Evolutionary conservation across 2,329 filamentous ascomycete genomes (phyloP), one percentile per base, ranked within the genome.

Genomic region (Massarina eburnea): DNA sequence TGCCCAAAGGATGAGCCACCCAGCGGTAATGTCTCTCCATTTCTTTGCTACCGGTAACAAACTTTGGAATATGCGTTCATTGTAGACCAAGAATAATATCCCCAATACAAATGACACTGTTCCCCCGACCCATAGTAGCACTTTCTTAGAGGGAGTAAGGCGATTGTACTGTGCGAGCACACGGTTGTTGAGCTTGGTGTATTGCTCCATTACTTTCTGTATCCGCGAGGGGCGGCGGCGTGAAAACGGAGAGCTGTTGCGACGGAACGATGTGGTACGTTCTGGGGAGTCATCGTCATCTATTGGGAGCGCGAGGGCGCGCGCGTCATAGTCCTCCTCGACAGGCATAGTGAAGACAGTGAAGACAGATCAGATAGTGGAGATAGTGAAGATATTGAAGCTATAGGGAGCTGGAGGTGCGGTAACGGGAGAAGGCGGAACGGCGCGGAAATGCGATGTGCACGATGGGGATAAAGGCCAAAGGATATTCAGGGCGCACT

Each of bases 81-180:
- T 89, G 76, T 89, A 94, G 51, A 92, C 69, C 45, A 95, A 74
- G 66, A 89, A 85, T 4, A 91, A 73, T 42, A 95, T 73, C 21
- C 77, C 73, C 10, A 89, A 62, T 8, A 81, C 74, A 45, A 79
- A 70, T n/a, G 76, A 52, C 0, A 77, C 63, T 14, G 86, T 39
- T 8, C 75, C 71, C 19, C 73, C 81, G 3, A 78, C 48, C 10
- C 79, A 68, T 17, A 85, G 75, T 17, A 84, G 74, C 6, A 83
- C 69, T 57, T 81, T 81, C 68, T 95, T 86, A 45, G 82, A 61
- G 1, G 80, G 74, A 12, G 80, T 75, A 41, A 89, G 74, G 52
- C 72, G 73, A 52, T 76, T 67, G 71, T 81, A 87, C 36, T 79
- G 72, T 46, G 72, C 70, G 36, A 78, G 39, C 21, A 75, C 64